Evolutionary conservation across 2,329 filamentous ascomycete genomes (phyloP).

Genomic region (Phoma sp.): DNA sequence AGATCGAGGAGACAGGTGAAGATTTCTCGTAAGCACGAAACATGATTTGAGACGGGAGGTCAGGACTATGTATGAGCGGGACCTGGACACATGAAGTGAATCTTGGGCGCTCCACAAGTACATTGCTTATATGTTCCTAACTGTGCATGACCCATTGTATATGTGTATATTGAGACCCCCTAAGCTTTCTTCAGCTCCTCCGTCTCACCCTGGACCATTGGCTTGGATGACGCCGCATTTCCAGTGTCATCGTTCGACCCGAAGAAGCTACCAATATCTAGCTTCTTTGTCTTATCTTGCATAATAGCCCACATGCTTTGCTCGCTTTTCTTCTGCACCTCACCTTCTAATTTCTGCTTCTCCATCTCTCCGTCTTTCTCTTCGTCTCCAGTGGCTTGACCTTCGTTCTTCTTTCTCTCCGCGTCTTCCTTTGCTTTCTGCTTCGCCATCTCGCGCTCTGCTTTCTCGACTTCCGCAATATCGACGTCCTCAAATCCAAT

Average conservation of each 20-base stretch:
- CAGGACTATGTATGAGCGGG: neutral
- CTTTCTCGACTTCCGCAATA: conserved; percentile 52
- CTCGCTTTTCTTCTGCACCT: conserved; percentile 54
- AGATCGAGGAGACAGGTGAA: conserved; percentile 73
- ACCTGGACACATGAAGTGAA: neutral
- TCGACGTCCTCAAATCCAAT: conserved; percentile 62
- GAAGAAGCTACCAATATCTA: conserved; percentile 26
- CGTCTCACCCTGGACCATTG: neutral
- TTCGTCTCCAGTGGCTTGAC: conserved; percentile 29
- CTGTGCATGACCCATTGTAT: neutral
- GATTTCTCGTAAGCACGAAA: conserved; percentile 64
- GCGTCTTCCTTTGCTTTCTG: conserved; percentile 52
- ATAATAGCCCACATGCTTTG: conserved; percentile 52
- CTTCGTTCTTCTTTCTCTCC: conserved; percentile 44
- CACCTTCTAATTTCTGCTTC: conserved; percentile 48
- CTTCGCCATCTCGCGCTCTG: conserved; percentile 53
- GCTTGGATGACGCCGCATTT: neutral
- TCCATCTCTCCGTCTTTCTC: conserved; percentile 34
- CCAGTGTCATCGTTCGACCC: conserved; percentile 4
- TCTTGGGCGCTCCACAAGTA: neutral
- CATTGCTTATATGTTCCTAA: neutral
- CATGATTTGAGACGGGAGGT: neutral
- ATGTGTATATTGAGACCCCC: neutral
- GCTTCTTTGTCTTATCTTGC: conserved; percentile 49
- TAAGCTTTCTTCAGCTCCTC: conserved; percentile 9